Evolutionary conservation across 2,329 filamentous ascomycete genomes (phyloP), one percentile per base, ranked within the genome.

Genomic region (Colletotrichum tropicicola): DNA sequence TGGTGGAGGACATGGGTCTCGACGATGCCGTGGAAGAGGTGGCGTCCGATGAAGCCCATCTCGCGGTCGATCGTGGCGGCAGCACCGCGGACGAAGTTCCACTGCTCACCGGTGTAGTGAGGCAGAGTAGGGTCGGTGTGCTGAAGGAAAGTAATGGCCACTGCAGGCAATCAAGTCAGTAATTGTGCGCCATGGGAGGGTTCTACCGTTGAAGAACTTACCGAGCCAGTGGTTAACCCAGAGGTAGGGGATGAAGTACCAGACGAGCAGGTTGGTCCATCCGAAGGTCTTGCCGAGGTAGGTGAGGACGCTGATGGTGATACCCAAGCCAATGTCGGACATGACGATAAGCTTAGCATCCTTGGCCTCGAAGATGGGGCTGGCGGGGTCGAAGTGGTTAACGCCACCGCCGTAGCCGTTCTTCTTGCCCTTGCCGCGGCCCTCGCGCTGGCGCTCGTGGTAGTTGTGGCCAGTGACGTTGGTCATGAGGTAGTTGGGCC

Each of bases 161-260:
- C 94, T 95, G 72, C 9, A n/a, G 59, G 23, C n/a, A n/a, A 15
- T 45, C 6, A 52, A 23, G 32, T 59, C 8, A 64, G 44, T 23
- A 9, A n/a, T 7, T 23, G 3, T 3, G 19, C 39, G n/a, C n/a
- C n/a, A n/a, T n/a, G n/a, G n/a, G n/a, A n/a, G n/a, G n/a, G n/a
- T n/a, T n/a, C n/a, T n/a, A n/a, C n/a, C n/a, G n/a, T n/a, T n/a
- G n/a, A n/a, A n/a, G 6, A 54, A 87, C 92, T 86, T 89, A 96
- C 93, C 92, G 60, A 98, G 91, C 95, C 95, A 98, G 88, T 98
- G 94, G 88, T 98, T 97, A 60, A 98, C 94, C 95, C 95, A 98
- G 67, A 98, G 85, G 79, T 98, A 99, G 37, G 96, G 96, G 64
- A 97, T 76, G 74, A 94, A 89, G 83, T 99, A 99, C 95, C 96